Base-by-base conservation (phyloP, 2,329 filamentous ascomycete genomes). In the Microsporum ferrugineum region DNA sequence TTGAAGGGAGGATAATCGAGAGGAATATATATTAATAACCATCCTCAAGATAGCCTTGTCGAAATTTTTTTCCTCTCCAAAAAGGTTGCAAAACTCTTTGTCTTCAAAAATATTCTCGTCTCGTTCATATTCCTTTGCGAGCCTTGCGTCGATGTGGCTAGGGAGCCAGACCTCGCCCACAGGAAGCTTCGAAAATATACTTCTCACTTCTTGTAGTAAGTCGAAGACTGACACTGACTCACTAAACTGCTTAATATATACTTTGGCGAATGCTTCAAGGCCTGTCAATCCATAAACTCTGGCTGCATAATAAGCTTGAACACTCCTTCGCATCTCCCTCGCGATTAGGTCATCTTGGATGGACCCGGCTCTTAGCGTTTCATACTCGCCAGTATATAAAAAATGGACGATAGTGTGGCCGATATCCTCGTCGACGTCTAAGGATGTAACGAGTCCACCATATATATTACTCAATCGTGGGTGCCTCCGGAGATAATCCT, bases 81-180 rank as follows among this genome's bases (percentile, higher is more conserved):
- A 69, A 68, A 62, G 61, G 67, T 61, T 63, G 68, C 61, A 61
- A 31, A 62, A 60, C 5, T 38, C 61, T 5, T 7, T 61, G 3
- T 45, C 56, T 6, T 60, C 67, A 45, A 66, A 57, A 61, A 67
- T 34, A 62, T 14, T 45, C 6, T 51, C 27, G 31, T 60, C 57
- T 3, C 14, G 49, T 10, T 55, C n/a, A 27, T 58, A 56, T 14
- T 23, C 61, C 39, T 2, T 39, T 5, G 23, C 38, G 45, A 62
- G 49, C 17, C 29, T 60, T 51, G 29, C 29, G 23, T 68, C 57
- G 39, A 67, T 57, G 63, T 72, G 65, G 41, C 65, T 64, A 57
- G 65, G 63, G 27, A 68, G 64, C 57, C 64, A 51, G n/a, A 62
- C 62, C 14, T 68, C 63, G 33, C 60, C 47, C 2, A 14, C 39